phyloP scores from a whole-genome alignment of 768 basidiomycete species.

The Myochromella boudieri region DNA sequence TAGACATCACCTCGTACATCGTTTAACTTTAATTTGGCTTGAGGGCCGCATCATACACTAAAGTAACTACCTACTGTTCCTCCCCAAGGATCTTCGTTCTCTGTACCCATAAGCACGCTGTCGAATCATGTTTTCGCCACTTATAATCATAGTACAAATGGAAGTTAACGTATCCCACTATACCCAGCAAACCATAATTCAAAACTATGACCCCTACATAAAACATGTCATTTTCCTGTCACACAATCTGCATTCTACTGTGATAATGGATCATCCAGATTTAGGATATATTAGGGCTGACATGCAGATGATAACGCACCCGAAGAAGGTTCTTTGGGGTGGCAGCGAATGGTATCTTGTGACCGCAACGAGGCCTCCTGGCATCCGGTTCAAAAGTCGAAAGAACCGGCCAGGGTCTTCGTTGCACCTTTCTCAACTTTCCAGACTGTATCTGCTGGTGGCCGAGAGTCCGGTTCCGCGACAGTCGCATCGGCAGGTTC shows the following conservation, averaged over 20 bases:
- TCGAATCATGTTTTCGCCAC: not conserved
- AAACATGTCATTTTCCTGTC: too few relatives aligned
- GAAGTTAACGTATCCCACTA: too few relatives aligned
- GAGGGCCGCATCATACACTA: conserved; percentile 9
- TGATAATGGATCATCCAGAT: too few relatives aligned
- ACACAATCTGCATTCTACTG: too few relatives aligned
- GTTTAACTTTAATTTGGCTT: not conserved
- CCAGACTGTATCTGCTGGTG: conserved; percentile 6
- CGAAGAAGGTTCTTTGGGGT: too few relatives aligned
- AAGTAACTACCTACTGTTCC: conserved; percentile 1
- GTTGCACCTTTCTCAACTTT: conserved; percentile 9
- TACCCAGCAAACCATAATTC: too few relatives aligned
- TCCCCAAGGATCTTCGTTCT: not conserved
- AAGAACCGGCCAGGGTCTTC: conserved; percentile 7
- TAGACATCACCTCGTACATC: not conserved
- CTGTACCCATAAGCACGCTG: not conserved
- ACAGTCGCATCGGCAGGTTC: conserved; percentile 12
- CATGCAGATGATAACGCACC: too few relatives aligned
- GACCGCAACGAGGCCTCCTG: too few relatives aligned
- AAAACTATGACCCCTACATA: too few relatives aligned
- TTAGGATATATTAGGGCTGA: too few relatives aligned
- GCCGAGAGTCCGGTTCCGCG: conserved; percentile 6
- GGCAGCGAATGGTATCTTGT: not conserved
- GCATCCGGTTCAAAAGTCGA: conserved; percentile 18
- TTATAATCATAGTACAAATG: too few relatives aligned